Percentiles rank a stretch among this genome's conserved stretches.
Conservation (phyloP, 139 green algal species). For the Penium margaritaceum region DNA sequence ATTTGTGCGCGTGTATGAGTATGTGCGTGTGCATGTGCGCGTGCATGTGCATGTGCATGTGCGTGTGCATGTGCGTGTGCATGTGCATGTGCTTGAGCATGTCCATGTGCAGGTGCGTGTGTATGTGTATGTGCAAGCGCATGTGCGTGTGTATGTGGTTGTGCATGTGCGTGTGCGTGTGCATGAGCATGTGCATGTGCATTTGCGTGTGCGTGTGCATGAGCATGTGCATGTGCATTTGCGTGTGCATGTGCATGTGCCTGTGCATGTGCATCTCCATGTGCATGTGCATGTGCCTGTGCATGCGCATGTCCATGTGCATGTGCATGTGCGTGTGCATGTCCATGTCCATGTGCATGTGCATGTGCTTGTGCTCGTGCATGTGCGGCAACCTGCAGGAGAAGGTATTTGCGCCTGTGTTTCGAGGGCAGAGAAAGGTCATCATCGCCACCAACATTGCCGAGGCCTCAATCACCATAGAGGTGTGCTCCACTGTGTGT, state of each 20-base stretch:
- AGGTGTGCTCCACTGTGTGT: not conserved
- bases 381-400: slow-evolving; percentile 1
- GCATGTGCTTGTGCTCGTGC: not conserved
- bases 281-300: not conserved
- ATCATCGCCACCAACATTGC: slow-evolving; percentile 94
- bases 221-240: not conserved
- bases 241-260: not conserved
- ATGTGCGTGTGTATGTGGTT: not conserved
- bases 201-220: too few species aligned
- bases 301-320: not conserved
- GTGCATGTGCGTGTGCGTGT: not conserved
- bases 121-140: not conserved
- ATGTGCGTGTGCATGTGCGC: not conserved
- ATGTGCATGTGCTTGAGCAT: not conserved
- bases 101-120: not conserved
- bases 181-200: too few species aligned
- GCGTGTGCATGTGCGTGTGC: not conserved
- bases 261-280: not conserved
- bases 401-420: slow-evolving; percentile 7
- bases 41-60: not conserved
- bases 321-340: not conserved
- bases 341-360: too few species aligned
- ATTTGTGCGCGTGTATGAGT: too few species aligned
- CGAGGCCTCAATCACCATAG: slow-evolving; percentile 92
- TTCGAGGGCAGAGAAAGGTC: slow-evolving; percentile 55